Percentiles rank a stretch among this genome's conserved stretches.
Evolutionary conservation across 352 stramenopile species (phyloP).

Genomic region (Phytophthora cryptogea): DNA sequence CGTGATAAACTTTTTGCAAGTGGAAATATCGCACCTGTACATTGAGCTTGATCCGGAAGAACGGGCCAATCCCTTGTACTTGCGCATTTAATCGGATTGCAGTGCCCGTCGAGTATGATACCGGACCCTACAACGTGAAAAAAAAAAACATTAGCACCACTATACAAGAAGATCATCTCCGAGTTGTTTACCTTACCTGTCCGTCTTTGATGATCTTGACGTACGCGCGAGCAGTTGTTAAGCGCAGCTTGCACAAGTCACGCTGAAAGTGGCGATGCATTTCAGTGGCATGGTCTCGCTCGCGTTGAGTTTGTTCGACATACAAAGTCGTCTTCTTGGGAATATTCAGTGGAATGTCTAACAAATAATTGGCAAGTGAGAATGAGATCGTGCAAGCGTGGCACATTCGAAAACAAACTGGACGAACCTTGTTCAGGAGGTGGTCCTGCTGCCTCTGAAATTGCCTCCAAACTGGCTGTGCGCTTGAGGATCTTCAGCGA

Average conservation of each 20-base stretch:
- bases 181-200: slow-evolving; percentile 39
- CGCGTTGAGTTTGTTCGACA: slow-evolving; percentile 92
- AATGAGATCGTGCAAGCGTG: neutral
- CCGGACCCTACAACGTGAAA: slow-evolving; percentile 45
- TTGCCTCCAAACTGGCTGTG: slow-evolving; percentile 77
- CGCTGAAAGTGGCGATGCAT: slow-evolving; percentile 93
- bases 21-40: slow-evolving; percentile 46
- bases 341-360: slow-evolving; percentile 91
- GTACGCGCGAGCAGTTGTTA: slow-evolving; percentile 87
- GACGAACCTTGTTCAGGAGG: slow-evolving; percentile 80
- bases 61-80: slow-evolving; percentile 79
- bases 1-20: neutral
- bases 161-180: neutral
- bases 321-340: slow-evolving; percentile 95
- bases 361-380: neutral
- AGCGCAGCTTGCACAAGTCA: slow-evolving; percentile 88
- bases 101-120: slow-evolving; percentile 72
- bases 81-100: slow-evolving; percentile 84
- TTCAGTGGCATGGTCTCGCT: slow-evolving; percentile 88
- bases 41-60: slow-evolving; percentile 85
- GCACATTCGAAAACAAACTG: neutral
- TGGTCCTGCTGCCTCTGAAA: slow-evolving; percentile 70
- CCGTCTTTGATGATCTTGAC: slow-evolving; percentile 92
- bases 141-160: neutral
- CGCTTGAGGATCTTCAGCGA: slow-evolving; percentile 91